Percentiles rank a stretch among this genome's conserved stretches.
These are phyloP conservation scores for Fusarium lyarnte DNA, from an alignment of 2,329 filamentous ascomycete genomes.

Conservation along the genomic window DNA sequence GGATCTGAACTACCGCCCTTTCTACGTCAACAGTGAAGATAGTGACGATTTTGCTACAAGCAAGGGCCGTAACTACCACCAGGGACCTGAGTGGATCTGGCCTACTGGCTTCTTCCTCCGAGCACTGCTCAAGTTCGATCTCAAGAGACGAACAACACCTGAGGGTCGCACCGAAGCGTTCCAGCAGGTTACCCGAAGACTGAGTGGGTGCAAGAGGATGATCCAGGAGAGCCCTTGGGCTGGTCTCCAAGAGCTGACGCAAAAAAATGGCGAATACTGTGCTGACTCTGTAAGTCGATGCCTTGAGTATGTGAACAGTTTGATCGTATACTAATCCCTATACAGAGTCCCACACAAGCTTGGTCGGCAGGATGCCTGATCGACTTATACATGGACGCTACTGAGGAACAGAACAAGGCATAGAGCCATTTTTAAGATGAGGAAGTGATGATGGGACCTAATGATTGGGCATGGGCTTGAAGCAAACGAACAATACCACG, in stretches of 20 bases:
- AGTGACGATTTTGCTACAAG: slow-evolving; percentile 89
- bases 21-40: slow-evolving; percentile 96
- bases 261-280: slow-evolving; percentile 86
- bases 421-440: slow-evolving; percentile 14
- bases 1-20: slow-evolving; percentile 92
- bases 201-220: slow-evolving; percentile 85
- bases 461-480: slow-evolving; percentile 18
- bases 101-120: slow-evolving; percentile 95
- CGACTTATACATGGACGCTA: slow-evolving; percentile 94
- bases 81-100: slow-evolving; percentile 98
- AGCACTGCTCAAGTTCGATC: slow-evolving; percentile 89
- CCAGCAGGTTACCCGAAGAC: slow-evolving; percentile 88
- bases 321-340: slow-evolving; percentile 15
- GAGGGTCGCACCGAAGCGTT: slow-evolving; percentile 86
- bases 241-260: slow-evolving; percentile 90
- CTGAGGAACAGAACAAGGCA: slow-evolving; percentile 57
- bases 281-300: slow-evolving; percentile 78
- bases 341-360: slow-evolving; percentile 88
- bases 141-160: slow-evolving; percentile 68
- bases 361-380: slow-evolving; percentile 97
- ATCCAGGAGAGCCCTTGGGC: slow-evolving; percentile 87
- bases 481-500: slow-evolving; percentile 17
- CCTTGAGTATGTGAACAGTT: neutral
- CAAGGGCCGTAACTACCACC: slow-evolving; percentile 97
- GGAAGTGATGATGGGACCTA: slow-evolving; percentile 4